Evolutionary conservation across 2,329 filamentous ascomycete genomes (phyloP).

Genomic region (Paracoccidioides brasiliensis): DNA sequence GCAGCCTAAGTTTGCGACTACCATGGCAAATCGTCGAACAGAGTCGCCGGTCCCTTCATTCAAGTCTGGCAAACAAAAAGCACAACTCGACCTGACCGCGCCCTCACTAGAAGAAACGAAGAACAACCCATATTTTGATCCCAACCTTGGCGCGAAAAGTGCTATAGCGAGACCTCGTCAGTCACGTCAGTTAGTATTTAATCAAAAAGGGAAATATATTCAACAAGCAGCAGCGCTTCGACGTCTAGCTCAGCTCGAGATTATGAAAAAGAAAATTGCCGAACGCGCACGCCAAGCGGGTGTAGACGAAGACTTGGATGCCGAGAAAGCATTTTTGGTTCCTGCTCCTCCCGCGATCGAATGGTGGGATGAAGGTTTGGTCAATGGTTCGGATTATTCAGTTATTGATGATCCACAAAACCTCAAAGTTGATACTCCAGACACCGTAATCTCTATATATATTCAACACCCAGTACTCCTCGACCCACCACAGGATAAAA

Average conservation of each 20-base stretch:
- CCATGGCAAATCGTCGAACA: conserved; percentile 41
- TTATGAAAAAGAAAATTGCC: conserved; percentile 88
- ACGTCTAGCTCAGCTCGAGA: conserved; percentile 75
- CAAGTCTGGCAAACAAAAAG: conserved; percentile 33
- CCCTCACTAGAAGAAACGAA: conserved; percentile 46
- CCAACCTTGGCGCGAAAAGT: conserved; percentile 48
- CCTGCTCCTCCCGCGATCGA: conserved; percentile 77
- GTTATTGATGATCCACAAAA: conserved; percentile 50
- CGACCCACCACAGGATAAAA: conserved; percentile 81
- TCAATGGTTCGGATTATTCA: conserved; percentile 63
- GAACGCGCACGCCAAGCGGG: conserved; percentile 78
- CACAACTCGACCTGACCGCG: conserved; percentile 43
- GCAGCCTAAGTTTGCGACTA: conserved; percentile 42
- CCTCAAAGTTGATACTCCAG: conserved; percentile 62
- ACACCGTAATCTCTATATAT: conserved; percentile 79
- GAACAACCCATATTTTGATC: conserved; percentile 74
- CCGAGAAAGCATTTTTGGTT: conserved; percentile 79
- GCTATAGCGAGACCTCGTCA: conserved; percentile 49
- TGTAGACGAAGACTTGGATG: conserved; percentile 78
- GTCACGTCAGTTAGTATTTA: conserved; percentile 71
- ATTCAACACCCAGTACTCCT: conserved; percentile 87
- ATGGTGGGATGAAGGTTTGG: conserved; percentile 92
- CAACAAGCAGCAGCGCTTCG: conserved; percentile 82
- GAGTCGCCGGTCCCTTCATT: conserved; percentile 28
- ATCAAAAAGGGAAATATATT: conserved; percentile 94